phyloP scores from a whole-genome alignment of 352 stramenopile genomes.

The Discostella stelligera region DNA sequence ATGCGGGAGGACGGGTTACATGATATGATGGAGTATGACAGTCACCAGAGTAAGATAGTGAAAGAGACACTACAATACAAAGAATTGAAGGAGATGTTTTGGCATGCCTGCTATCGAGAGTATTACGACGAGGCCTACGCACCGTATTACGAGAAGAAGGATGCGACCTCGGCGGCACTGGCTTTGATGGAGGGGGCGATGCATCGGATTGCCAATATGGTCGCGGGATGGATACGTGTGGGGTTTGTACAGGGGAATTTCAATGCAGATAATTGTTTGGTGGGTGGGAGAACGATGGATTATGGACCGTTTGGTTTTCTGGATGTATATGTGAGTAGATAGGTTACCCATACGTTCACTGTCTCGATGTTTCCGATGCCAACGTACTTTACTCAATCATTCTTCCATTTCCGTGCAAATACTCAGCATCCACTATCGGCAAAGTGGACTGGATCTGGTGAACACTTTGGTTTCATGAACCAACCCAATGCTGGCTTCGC shows the following conservation, averaged over 20 bases:
- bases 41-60: slow-evolving; percentile 25
- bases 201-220: slow-evolving; percentile 61
- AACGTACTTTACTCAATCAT: not conserved
- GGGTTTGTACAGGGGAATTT: slow-evolving; percentile 82
- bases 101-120: slow-evolving; percentile 76
- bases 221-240: slow-evolving; percentile 68
- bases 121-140: slow-evolving; percentile 59
- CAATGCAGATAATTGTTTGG: slow-evolving; percentile 80
- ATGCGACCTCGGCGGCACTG: slow-evolving; percentile 56
- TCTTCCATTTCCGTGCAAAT: not conserved
- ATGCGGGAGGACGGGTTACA: slow-evolving; percentile 17
- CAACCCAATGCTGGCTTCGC: slow-evolving; percentile 77
- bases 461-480: slow-evolving; percentile 84
- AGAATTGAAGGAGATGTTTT: slow-evolving; percentile 74
- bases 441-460: slow-evolving; percentile 62
- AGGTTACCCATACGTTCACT: not conserved
- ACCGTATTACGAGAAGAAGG: slow-evolving; percentile 44
- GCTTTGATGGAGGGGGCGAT: slow-evolving; percentile 58
- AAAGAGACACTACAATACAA: slow-evolving; percentile 57
- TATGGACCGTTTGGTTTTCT: slow-evolving; percentile 82
- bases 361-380: slow-evolving; percentile 21
- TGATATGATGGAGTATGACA: slow-evolving; percentile 3
- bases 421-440: slow-evolving; percentile 47
- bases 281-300: slow-evolving; percentile 76
- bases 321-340: slow-evolving; percentile 65